Evolutionary conservation across 2,329 filamentous ascomycete genomes (phyloP).

Genomic region (Leptographium wingfieldii): DNA sequence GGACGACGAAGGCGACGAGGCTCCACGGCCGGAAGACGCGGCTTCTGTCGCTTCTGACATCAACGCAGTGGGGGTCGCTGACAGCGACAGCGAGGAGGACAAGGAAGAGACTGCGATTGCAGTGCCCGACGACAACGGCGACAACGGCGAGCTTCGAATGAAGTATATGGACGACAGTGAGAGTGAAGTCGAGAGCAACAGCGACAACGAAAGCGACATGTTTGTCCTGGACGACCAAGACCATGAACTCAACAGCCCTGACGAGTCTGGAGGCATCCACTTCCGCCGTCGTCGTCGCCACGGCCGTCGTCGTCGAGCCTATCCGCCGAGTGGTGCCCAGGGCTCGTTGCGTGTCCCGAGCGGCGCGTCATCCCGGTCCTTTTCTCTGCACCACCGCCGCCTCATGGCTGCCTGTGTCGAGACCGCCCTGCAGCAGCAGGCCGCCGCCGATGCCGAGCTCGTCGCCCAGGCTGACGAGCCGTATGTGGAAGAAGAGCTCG

Average conservation of each 20-base stretch:
- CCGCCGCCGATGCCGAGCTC: conserved; percentile 6
- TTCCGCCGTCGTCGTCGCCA: background rate
- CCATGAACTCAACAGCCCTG: background rate
- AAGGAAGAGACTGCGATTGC: background rate
- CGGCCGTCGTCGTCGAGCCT: background rate
- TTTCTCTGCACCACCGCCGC: conserved; percentile 4
- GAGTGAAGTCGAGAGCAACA: conserved; percentile 6
- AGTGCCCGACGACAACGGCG: conserved; percentile 7
- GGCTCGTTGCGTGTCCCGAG: background rate
- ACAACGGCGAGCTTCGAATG: conserved; percentile 11
- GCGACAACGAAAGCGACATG: background rate
- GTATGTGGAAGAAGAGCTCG: conserved; percentile 7
- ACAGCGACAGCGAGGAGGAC: background rate
- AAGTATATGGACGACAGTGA: too few relatives aligned
- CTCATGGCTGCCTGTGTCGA: conserved; percentile 10
- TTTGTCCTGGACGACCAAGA: conserved; percentile 1
- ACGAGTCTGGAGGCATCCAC: background rate
- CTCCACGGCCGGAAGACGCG: background rate
- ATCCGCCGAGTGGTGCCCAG: background rate
- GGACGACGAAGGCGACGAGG: conserved; percentile 19
- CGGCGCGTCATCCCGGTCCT: background rate
- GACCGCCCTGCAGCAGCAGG: conserved; percentile 12
- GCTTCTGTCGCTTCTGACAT: background rate
- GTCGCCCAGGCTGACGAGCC: conserved; percentile 6
- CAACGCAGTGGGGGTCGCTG: background rate